These are phyloP conservation scores for Mucor mucedo DNA, from an alignment of 371 early-diverging fungal species.

Conservation along the genomic window DNA sequence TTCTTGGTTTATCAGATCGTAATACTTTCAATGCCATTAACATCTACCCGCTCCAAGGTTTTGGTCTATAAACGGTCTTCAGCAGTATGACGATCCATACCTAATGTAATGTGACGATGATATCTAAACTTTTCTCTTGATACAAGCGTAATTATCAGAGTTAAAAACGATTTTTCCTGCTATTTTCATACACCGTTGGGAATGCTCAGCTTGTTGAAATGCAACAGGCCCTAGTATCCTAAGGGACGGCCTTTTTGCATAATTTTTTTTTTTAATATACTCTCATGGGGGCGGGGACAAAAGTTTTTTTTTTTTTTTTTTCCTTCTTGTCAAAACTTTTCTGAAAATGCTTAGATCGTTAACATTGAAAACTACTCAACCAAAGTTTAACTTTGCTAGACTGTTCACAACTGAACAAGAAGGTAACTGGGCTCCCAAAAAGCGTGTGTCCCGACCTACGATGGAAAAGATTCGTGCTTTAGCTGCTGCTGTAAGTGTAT, in stretches of 20 bases:
- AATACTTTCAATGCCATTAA: no score
- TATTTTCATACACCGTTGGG: no score
- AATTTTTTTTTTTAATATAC: neutral
- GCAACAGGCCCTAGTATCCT: no score
- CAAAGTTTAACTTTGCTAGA: neutral
- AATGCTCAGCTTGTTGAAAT: no score
- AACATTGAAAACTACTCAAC: neutral
- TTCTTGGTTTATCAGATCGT: no score
- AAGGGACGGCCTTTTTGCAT: neutral
- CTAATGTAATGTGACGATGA: no score
- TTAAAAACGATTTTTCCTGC: no score
- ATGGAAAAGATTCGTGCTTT: constrained; percentile 41
- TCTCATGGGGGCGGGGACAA: neutral
- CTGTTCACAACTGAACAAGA: neutral
- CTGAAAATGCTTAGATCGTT: constrained; percentile 4
- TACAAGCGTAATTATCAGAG: no score
- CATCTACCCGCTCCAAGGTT: no score
- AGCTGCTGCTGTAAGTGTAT: constrained; percentile 26
- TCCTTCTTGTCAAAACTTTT: neutral
- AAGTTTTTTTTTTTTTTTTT: neutral
- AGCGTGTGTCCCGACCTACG: constrained; percentile 42
- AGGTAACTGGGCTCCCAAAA: constrained; percentile 36
- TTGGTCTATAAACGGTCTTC: no score
- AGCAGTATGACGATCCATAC: no score
- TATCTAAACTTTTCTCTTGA: no score